Base-by-base conservation (phyloP, 2,329 filamentous ascomycete species). In the Stromatinia cepivora region DNA sequence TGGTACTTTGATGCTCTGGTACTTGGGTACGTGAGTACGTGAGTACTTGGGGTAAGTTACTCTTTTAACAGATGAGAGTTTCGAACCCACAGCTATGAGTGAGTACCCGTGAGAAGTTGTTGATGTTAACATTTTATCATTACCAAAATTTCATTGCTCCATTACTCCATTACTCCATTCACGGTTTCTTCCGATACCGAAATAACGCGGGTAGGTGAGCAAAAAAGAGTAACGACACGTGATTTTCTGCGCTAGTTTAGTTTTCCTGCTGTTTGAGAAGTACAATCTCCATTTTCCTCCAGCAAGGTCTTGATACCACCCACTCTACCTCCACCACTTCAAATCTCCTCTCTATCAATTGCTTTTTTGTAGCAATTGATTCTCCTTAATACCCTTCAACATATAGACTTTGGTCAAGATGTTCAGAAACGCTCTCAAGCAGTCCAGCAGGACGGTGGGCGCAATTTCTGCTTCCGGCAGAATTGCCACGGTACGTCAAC, bases 371-470 rank as follows among this genome's bases (percentile, higher is more conserved):
- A 84, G 87, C 87, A 88, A 88, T 89, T 89, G 87, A 83, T 82
- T 83, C 82, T 81, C 81, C 81, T 76, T 82, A 82, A 79, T 80
- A 79, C 82, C 80, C 80, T 80, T 82, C 80, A 84, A 79, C 80
- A 81, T 79, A 84, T 42, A 52, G 78, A 82, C 79, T 82, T 82
- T 83, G 85, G 80, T 82, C 82, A 87, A 83, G 85, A 97, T 98
- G 94, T 97, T 97, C 89, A 93, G 94, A 86, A 97, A 92, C 90
- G 94, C 94, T 87, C 88, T 98, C 86, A 90, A 94, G 87, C 93
- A 97, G 88, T 96, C 93, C 84, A 91, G 91, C 87, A 93, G 94
- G 87, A 91, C 92, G 84, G 92, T 94, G 85, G 92, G 92, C 86
- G 93, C 92, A 86, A 89, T 96, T 86, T 92, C 93, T 90, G 92